Evolutionary conservation across 208 protist genomes (phyloP), one percentile per base, ranked within the genome.

Genomic region (Pavlovales sp.): DNA sequence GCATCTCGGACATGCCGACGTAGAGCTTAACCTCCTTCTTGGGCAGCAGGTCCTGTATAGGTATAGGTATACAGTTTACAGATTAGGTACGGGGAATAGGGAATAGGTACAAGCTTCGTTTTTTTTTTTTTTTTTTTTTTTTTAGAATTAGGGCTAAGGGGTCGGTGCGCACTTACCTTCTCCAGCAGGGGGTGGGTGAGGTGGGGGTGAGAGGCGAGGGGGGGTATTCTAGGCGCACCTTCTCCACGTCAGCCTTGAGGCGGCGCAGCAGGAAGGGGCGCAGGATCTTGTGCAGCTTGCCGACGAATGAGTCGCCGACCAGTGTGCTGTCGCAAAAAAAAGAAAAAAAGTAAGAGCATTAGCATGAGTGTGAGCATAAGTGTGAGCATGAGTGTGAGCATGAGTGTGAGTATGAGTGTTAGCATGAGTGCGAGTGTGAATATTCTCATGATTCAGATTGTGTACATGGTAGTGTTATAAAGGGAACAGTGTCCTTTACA

Each of bases 1-100:
- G 98, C 90, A 97, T 95, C 84, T 94, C 93, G 26, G 95, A 96
- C 42, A 99, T 78, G 84, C 95, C 94, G 77, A 98, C 97, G 26
- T 95, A 94, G 2, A 99, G 94, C 84, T 98, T 98, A 34, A 97
- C 98, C 91, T 99, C 97, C 83, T 96, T 98, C 91, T 99, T 99
- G 75, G 98, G 96, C n/a, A 97, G 97, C 41, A 99, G 96, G 79
- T 36, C 94, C n/a, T n/a, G n/a, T n/a, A n/a, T n/a, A n/a, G n/a
- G n/a, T n/a, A n/a, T n/a, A n/a, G n/a, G n/a, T n/a, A n/a, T n/a
- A n/a, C n/a, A n/a, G n/a, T n/a, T n/a, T n/a, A n/a, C n/a, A n/a
- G n/a, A n/a, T n/a, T n/a, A n/a, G n/a, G n/a, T n/a, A n/a, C n/a
- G n/a, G n/a, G n/a, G n/a, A n/a, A n/a, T n/a, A n/a, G n/a, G n/a